Percentiles rank a stretch among this genome's conserved stretches.
Evolutionary conservation across 2,329 filamentous ascomycete genomes (phyloP).

Genomic region (Arthrobotrys sphaeroides): DNA sequence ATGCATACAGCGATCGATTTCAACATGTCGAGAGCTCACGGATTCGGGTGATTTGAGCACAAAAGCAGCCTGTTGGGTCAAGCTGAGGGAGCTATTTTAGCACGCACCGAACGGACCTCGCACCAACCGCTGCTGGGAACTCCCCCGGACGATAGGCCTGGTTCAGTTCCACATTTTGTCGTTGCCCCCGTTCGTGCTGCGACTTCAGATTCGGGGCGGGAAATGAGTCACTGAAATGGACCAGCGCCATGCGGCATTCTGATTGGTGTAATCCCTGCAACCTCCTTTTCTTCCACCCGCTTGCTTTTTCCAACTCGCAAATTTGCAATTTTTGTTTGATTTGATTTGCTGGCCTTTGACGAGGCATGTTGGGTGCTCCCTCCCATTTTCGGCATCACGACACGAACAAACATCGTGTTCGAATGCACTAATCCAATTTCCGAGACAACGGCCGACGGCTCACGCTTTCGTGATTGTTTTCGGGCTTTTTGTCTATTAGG

Average conservation of each 20-base stretch:
- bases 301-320: conserved; percentile 41
- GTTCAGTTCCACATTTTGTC: conserved; percentile 18
- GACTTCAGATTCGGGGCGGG: conserved; percentile 23
- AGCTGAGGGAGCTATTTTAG: conserved; percentile 52
- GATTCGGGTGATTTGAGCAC: conserved; percentile 30
- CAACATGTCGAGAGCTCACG: conserved; percentile 43
- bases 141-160: conserved; percentile 11
- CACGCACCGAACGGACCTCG: conserved; percentile 16
- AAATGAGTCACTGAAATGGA: conserved; percentile 53
- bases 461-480: conserved; percentile 9
- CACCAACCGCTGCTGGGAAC: conserved; percentile 7
- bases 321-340: conserved; percentile 37
- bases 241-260: conserved; percentile 35
- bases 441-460: conserved; percentile 35
- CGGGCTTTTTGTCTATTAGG: background rate
- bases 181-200: background rate
- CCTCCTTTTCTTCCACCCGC: conserved; percentile 16
- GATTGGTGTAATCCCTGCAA: conserved; percentile 26
- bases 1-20: conserved; percentile 45
- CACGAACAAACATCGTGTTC: conserved; percentile 48
- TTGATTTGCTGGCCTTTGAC: conserved; percentile 38
- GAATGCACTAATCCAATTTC: conserved; percentile 44
- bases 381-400: conserved; percentile 49
- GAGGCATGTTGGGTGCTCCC: conserved; percentile 11
- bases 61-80: conserved; percentile 41